Conservation (phyloP, 176 grass and related monocot genomes). For the Miscanthus lutarioriparius region DNA sequence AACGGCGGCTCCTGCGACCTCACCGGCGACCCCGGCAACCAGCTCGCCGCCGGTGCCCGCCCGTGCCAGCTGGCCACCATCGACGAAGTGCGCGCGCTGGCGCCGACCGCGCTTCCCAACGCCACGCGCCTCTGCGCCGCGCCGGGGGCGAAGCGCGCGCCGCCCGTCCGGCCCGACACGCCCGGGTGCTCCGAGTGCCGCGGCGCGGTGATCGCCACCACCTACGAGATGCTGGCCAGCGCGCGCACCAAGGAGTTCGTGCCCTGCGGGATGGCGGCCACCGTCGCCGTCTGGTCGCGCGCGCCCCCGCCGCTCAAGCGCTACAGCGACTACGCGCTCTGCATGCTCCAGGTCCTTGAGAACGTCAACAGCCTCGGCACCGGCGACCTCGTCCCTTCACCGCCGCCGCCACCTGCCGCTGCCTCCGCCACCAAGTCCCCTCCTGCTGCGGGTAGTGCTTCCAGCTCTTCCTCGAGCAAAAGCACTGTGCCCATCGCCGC, state of each 20-base stretch:
- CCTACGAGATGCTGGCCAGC: slow-evolving; percentile 43
- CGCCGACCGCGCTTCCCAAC: slow-evolving; percentile 41
- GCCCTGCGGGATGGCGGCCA: slow-evolving; percentile 66
- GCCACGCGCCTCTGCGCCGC: slow-evolving; percentile 52
- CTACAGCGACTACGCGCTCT: slow-evolving; percentile 55
- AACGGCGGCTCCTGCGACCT: slow-evolving; percentile 49
- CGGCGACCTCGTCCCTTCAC: slow-evolving; percentile 47
- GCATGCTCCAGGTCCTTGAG: slow-evolving; percentile 69
- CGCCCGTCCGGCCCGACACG: neutral
- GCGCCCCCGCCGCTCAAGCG: slow-evolving; percentile 29
- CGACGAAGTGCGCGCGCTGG: slow-evolving; percentile 23
- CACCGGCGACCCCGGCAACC: neutral
- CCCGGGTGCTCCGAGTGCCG: slow-evolving; percentile 51
- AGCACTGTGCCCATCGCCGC: slow-evolving; percentile 40
- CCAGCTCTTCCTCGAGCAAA: neutral
- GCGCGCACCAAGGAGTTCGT: slow-evolving; percentile 68
- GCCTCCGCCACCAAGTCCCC: neutral
- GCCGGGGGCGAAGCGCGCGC: neutral
- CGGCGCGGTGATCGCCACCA: slow-evolving; percentile 41
- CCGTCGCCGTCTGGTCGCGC: slow-evolving; percentile 51
- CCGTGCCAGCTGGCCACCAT: slow-evolving; percentile 41
- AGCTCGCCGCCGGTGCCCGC: slow-evolving; percentile 33
- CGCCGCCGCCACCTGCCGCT: slow-evolving; percentile 25
- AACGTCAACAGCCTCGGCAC: slow-evolving; percentile 64
- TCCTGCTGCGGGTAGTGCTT: too few relatives aligned